phyloP scores from a whole-genome alignment of 768 basidiomycete genomes.

The Auricularia sp. region DNA sequence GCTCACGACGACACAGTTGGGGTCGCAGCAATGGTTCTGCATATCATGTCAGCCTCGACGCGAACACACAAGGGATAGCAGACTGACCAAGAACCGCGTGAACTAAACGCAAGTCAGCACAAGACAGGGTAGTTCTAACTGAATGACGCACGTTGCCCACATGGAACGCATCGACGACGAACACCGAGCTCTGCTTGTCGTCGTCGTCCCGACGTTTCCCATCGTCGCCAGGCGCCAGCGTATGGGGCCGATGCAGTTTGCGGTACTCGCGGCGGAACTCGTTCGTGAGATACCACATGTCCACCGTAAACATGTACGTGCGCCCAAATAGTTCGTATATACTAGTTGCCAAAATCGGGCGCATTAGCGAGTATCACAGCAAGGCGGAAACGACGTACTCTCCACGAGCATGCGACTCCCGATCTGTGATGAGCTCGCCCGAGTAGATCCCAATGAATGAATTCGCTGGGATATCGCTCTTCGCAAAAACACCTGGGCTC shows the following conservation, averaged over 20 bases:
- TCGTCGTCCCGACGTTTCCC: slow-evolving; percentile 9
- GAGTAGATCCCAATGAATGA: slow-evolving; percentile 78
- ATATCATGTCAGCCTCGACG: background rate
- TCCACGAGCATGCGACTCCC: slow-evolving; percentile 58
- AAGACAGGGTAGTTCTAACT: background rate
- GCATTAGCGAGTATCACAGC: background rate
- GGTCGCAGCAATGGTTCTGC: slow-evolving; percentile 88
- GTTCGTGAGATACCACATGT: no score
- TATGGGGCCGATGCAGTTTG: slow-evolving; percentile 50
- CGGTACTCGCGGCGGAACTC: no score
- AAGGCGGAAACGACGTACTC: slow-evolving; percentile 31
- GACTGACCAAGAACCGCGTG: slow-evolving; percentile 75
- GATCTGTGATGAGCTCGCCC: slow-evolving; percentile 69
- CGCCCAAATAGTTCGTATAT: no score
- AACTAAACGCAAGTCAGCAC: slow-evolving; percentile 32
- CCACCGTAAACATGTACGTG: no score
- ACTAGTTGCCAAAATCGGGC: slow-evolving; percentile 24
- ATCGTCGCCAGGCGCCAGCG: slow-evolving; percentile 39
- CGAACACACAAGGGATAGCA: background rate
- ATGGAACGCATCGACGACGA: slow-evolving; percentile 80
- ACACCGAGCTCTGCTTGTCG: slow-evolving; percentile 24
- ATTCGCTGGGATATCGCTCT: slow-evolving; percentile 53
- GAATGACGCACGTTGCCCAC: slow-evolving; percentile 59
- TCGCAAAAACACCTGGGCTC: slow-evolving; percentile 58
- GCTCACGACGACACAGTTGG: slow-evolving; percentile 64